Evolutionary conservation across 2,329 filamentous ascomycete species (phyloP), one percentile per base, ranked within the genome.

Genomic region (Botrytis squamosa): DNA sequence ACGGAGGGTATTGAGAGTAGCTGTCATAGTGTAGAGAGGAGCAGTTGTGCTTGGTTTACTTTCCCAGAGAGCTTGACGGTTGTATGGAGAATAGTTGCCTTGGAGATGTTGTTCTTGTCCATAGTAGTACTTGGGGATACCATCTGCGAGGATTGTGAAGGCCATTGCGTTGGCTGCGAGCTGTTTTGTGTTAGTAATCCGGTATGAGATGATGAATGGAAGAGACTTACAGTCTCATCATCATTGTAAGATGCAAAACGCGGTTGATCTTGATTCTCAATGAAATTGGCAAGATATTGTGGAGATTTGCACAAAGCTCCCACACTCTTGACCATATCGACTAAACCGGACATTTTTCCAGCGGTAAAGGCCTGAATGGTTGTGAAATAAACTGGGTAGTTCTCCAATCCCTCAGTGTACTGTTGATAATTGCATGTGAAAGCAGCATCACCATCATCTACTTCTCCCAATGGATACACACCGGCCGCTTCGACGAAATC

Each of bases 391-490:
- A 75, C 59, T 29, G 75, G 74, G 18, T 77, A 77, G 40, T 70
- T 73, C 2, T 76, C 60, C 18, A 77, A 44, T 8, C 76, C 75
- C 62, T 72, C 70, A n/a, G 75, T 74, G 14, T 72, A 73, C 20
- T 76, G 67, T 46, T 76, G 74, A 42, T 77, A 77, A 18, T 67
- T 63, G 60, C 76, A 77, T 40, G 40, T 83, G 83, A 83, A 90
- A 84, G 80, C 75, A 0, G 86, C 83, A 75, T 86, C 82, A 44
- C 87, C 88, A 55, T 88, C 83, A 60, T 85, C 86, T 4, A 91
- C 88, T 77, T 91, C 89, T 7, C 89, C 89, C n/a, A 90, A 83
- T 5, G 85, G 84, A 80, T 88, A 91, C 3, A 90, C 86, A 6
- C 87, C 88, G 0, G 88, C 83, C 0, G 86, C 85, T 3, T 82